Percentiles rank a stretch among this genome's conserved stretches.
These are phyloP conservation scores for Cardamine chenopodiifolia DNA, from an alignment of 345 rosid genomes.

Conservation along the genomic window DNA sequence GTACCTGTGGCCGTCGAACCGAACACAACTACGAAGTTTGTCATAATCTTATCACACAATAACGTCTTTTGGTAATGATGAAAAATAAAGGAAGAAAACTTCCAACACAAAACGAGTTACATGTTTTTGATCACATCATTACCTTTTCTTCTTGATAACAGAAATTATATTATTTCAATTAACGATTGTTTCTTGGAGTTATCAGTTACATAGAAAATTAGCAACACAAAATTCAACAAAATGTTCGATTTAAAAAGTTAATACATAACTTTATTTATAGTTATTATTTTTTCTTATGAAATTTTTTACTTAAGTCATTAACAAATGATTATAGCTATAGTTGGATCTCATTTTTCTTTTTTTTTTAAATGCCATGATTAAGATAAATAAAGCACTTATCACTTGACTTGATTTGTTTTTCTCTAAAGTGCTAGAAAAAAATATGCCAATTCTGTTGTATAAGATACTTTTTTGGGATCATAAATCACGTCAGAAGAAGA, in stretches of 20 bases:
- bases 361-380: background rate
- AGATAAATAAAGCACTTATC: background rate
- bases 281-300: background rate
- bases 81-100: background rate
- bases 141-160: slow-evolving; percentile 13
- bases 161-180: slow-evolving; percentile 2
- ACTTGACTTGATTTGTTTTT: background rate
- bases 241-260: background rate
- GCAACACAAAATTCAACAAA: background rate
- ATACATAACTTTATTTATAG: background rate
- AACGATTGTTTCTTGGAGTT: background rate
- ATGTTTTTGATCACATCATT: slow-evolving; percentile 29
- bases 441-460: background rate
- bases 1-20: slow-evolving; percentile 26
- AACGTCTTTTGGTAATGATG: slow-evolving; percentile 37
- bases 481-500: too few species aligned
- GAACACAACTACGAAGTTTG: slow-evolving; percentile 15
- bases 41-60: slow-evolving; percentile 22
- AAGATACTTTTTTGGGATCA: background rate
- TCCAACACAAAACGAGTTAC: slow-evolving; percentile 33
- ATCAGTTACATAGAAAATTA: too few species aligned
- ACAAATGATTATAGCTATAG: background rate
- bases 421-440: background rate
- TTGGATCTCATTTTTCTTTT: too few species aligned
- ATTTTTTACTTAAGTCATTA: background rate